These are phyloP conservation scores for Aspergillus carbonarius DNA, from an alignment of 2,329 filamentous ascomycete genomes.

Conservation along the genomic window DNA sequence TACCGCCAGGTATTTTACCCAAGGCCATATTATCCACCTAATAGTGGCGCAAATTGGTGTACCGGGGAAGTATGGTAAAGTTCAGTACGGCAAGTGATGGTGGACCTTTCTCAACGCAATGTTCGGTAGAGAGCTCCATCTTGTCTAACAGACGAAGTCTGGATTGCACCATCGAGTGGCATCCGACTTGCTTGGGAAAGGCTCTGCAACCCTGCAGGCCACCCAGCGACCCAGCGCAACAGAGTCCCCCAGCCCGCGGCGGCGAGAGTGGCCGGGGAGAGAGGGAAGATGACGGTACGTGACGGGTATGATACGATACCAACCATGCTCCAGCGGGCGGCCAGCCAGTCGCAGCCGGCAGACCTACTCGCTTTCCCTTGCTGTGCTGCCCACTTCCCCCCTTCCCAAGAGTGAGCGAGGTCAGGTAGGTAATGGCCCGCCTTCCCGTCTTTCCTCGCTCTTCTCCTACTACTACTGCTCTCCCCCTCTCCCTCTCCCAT, in stretches of 20 bases:
- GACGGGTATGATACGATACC: conserved; percentile 25
- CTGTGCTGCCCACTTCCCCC: conserved; percentile 27
- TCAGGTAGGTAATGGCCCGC: conserved; percentile 24
- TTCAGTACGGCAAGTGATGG: conserved; percentile 10
- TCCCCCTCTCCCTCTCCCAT: conserved; percentile 33
- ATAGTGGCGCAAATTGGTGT: conserved; percentile 14
- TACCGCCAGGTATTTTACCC: conserved; percentile 14
- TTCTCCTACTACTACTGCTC: conserved; percentile 36
- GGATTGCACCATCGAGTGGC: neutral
- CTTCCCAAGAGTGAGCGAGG: conserved; percentile 15
- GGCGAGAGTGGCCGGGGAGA: conserved; percentile 8
- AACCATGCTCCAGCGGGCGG: conserved; percentile 20
- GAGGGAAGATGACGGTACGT: conserved; percentile 14
- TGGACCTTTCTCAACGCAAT: conserved; percentile 10
- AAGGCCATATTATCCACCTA: conserved; percentile 16
- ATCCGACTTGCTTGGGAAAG: neutral
- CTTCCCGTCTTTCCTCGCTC: conserved; percentile 22
- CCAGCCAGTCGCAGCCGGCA: conserved; percentile 29
- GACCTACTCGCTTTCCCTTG: conserved; percentile 25
- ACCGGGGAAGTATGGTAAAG: conserved; percentile 13
- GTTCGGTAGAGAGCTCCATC: neutral
- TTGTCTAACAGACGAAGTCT: neutral
- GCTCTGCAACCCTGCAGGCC: conserved; percentile 4
- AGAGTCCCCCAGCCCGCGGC: neutral
- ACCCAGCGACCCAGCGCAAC: conserved; percentile 1